Percentiles rank a stretch among this genome's conserved stretches.
Evolutionary conservation across 2,329 filamentous ascomycete genomes (phyloP).

Genomic region (Parastagonospora avenae): DNA sequence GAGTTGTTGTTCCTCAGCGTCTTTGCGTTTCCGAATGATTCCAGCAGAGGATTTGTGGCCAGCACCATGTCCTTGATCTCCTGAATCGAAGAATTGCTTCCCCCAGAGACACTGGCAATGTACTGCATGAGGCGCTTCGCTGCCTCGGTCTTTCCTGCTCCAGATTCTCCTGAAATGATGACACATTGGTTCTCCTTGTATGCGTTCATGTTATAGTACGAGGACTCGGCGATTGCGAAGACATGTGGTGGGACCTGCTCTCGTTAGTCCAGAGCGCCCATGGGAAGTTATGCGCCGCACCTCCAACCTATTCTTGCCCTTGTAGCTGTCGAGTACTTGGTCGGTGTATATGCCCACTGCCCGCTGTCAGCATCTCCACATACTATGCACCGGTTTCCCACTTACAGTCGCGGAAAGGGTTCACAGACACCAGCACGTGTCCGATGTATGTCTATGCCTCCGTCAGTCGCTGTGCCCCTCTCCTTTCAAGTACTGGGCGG

Average conservation of each 20-base stretch:
- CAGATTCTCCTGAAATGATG: slow-evolving; percentile 98
- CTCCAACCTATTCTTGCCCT: slow-evolving; percentile 95
- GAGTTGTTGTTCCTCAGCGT: slow-evolving; percentile 99
- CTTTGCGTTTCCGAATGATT: slow-evolving; percentile 98
- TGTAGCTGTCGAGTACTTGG: slow-evolving; percentile 88
- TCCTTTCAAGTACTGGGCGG: slow-evolving; percentile 10
- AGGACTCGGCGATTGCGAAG: slow-evolving; percentile 92
- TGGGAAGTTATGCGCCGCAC: slow-evolving; percentile 21
- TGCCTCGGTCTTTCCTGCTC: slow-evolving; percentile 97
- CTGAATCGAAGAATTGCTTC: slow-evolving; percentile 82
- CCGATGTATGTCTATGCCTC: slow-evolving; percentile 84
- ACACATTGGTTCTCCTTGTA: slow-evolving; percentile 99
- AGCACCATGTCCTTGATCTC: slow-evolving; percentile 99
- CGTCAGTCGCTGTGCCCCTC: slow-evolving; percentile 29
- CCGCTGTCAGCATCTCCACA: slow-evolving; percentile 43
- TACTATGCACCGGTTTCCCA: slow-evolving; percentile 20
- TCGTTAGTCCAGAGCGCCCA: slow-evolving; percentile 16
- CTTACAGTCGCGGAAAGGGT: slow-evolving; percentile 88
- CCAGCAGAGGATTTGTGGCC: slow-evolving; percentile 93
- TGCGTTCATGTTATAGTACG: slow-evolving; percentile 99
- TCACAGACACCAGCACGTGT: slow-evolving; percentile 98
- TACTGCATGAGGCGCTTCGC: slow-evolving; percentile 99
- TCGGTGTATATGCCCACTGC: slow-evolving; percentile 96
- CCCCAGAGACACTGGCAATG: slow-evolving; percentile 94
- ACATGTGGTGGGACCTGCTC: slow-evolving; percentile 81